Evolutionary conservation across 2,329 filamentous ascomycete genomes (phyloP).

Genomic region (Xylogone sp.): DNA sequence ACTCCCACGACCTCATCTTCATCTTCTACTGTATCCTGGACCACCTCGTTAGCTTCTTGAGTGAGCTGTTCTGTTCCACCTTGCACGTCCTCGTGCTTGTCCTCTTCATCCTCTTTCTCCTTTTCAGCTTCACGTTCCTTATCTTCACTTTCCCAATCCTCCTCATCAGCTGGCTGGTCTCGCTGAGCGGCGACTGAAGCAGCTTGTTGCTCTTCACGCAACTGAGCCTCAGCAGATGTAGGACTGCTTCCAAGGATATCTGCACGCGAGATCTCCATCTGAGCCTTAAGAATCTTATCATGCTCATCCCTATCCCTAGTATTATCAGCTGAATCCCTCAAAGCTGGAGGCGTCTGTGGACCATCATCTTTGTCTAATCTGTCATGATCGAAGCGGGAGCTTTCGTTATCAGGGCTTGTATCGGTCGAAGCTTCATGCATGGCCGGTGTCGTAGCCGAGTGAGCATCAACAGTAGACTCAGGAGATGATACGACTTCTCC

Average conservation of each 20-base stretch:
- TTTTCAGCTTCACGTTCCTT: background rate
- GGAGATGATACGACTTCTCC: conserved; percentile 49
- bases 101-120: background rate
- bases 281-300: conserved; percentile 20
- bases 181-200: conserved; percentile 22
- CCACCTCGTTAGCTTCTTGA: conserved; percentile 17
- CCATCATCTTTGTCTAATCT: conserved; percentile 42
- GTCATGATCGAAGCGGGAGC: conserved; percentile 48
- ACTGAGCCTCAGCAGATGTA: conserved; percentile 54
- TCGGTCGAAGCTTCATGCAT: conserved; percentile 66
- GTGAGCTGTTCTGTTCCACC: conserved; percentile 7
- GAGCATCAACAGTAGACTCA: conserved; percentile 62
- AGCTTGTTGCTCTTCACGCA: conserved; percentile 49
- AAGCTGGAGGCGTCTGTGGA: conserved; percentile 30
- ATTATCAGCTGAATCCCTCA: conserved; percentile 17
- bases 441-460: conserved; percentile 69
- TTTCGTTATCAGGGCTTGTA: conserved; percentile 71
- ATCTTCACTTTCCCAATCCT: background rate
- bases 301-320: conserved; percentile 33
- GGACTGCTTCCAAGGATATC: conserved; percentile 37
- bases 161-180: background rate
- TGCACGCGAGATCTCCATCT: conserved; percentile 29
- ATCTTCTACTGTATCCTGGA: conserved; percentile 23
- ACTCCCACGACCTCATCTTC: conserved; percentile 18
- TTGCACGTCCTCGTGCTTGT: background rate